These are phyloP conservation scores for Seminavis robusta DNA, from an alignment of 108 stramenopile species.

Conservation along the genomic window DNA sequence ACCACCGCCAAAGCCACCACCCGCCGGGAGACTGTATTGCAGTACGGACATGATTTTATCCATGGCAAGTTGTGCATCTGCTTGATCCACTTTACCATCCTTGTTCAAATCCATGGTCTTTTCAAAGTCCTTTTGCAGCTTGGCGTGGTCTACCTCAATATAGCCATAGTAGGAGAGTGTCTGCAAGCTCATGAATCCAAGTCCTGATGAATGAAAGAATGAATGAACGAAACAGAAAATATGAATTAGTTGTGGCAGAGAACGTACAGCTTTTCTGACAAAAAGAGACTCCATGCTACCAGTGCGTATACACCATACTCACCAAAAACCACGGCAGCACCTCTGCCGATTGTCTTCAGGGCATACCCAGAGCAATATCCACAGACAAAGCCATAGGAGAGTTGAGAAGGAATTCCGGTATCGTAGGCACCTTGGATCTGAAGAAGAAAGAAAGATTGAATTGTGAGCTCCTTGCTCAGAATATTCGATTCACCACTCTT, in stretches of 20 bases:
- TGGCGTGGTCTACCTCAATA: constrained; percentile 62
- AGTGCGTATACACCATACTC: constrained; percentile 4
- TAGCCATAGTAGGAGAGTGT: constrained; percentile 62
- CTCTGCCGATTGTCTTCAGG: constrained; percentile 65
- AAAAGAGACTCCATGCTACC: too few species aligned
- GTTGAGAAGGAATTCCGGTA: constrained; percentile 50
- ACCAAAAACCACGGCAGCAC: constrained; percentile 60
- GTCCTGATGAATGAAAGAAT: constrained; percentile 17
- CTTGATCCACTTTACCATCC: constrained; percentile 34
- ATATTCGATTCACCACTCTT: background rate
- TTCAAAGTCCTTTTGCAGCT: constrained; percentile 33
- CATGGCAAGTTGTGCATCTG: constrained; percentile 18
- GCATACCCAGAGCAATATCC: constrained; percentile 75
- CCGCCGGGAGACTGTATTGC: constrained; percentile 24
- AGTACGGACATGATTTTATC: constrained; percentile 29
- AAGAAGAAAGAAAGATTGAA: background rate
- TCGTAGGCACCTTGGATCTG: constrained; percentile 34
- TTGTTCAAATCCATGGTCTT: constrained; percentile 32
- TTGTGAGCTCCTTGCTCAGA: background rate
- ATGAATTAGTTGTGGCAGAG: background rate
- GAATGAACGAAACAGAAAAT: background rate
- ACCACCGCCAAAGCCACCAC: constrained; percentile 36
- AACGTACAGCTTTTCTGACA: too few species aligned
- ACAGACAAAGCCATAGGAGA: constrained; percentile 69
- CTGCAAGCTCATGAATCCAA: constrained; percentile 67